These are phyloP conservation scores for Cladophialophora exuberans DNA, from an alignment of 2,329 filamentous ascomycete species.

Conservation along the genomic window DNA sequence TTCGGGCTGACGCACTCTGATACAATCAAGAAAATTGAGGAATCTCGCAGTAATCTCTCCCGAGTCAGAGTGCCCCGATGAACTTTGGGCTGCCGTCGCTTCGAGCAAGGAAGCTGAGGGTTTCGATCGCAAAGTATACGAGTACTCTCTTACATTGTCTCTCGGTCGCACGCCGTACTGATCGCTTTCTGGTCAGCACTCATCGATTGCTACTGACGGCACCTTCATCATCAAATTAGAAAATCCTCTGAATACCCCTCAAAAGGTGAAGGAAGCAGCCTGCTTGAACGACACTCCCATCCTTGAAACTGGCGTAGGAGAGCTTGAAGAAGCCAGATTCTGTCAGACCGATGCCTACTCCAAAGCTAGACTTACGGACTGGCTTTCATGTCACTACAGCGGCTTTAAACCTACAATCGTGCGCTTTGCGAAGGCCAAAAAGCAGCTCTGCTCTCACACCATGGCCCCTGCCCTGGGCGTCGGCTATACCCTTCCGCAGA, in stretches of 20 bases:
- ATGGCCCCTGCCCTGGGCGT: slow-evolving; percentile 32
- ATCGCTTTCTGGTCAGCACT: not conserved
- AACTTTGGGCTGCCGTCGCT: slow-evolving; percentile 41
- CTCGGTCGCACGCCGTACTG: not conserved
- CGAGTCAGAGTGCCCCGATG: slow-evolving; percentile 40
- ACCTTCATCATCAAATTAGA: not conserved
- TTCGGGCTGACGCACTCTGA: slow-evolving; percentile 40
- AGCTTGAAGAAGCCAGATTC: slow-evolving; percentile 30
- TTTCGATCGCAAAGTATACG: slow-evolving; percentile 46
- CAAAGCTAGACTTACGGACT: slow-evolving; percentile 25
- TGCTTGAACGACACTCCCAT: not conserved
- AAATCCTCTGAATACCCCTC: not conserved
- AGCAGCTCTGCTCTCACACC: slow-evolving; percentile 34
- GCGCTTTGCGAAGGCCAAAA: slow-evolving; percentile 34
- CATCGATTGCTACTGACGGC: not conserved
- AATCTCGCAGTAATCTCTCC: slow-evolving; percentile 40
- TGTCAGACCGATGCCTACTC: slow-evolving; percentile 31
- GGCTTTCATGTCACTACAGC: slow-evolving; percentile 26
- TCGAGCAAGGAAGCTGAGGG: slow-evolving; percentile 38
- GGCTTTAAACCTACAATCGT: slow-evolving; percentile 36
- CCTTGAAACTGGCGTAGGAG: not conserved
- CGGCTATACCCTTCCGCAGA: slow-evolving; percentile 38
- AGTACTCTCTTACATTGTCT: slow-evolving; percentile 12
- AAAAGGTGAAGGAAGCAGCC: not conserved
- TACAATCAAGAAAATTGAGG: slow-evolving; percentile 38